A percentile compares a stretch with the other conserved stretches of the same genome.
Conservation (phyloP, 495 filamentous ascomycete genomes). For the Lasiosphaeria miniovina region DNA sequence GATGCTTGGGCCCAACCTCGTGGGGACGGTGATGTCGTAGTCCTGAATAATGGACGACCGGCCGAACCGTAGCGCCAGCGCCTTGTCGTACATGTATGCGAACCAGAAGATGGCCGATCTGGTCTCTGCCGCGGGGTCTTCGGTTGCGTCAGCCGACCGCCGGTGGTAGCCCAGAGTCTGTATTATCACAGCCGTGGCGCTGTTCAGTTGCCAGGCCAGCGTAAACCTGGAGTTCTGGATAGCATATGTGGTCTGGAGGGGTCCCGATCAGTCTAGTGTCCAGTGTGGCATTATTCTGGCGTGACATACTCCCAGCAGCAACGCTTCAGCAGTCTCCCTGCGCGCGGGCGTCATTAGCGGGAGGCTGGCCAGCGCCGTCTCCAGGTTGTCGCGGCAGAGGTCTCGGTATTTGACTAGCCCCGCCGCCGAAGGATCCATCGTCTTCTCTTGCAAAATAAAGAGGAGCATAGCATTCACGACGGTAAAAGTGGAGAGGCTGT, state of each 20-base stretch:
- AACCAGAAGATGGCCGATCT: constrained; percentile 60
- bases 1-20: constrained; percentile 28
- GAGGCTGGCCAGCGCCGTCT: constrained; percentile 55
- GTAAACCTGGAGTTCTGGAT: constrained; percentile 63
- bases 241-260: constrained; percentile 45
- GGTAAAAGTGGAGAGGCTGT: constrained; percentile 53
- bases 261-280: background rate
- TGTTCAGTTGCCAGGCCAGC: constrained; percentile 59
- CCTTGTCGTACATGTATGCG: constrained; percentile 58
- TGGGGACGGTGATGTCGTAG: constrained; percentile 59
- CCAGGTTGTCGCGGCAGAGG: constrained; percentile 56
- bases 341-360: constrained; percentile 57
- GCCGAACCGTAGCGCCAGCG: constrained; percentile 61
- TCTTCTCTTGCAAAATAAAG: constrained; percentile 54
- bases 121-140: constrained; percentile 38
- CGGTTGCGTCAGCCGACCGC: constrained; percentile 40
- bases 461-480: constrained; percentile 56
- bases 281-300: background rate
- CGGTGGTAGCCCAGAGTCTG: constrained; percentile 65
- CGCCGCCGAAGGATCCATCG: constrained; percentile 27
- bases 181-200: constrained; percentile 56
- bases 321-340: constrained; percentile 56
- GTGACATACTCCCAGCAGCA: constrained; percentile 51
- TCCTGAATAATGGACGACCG: constrained; percentile 60
- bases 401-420: constrained; percentile 37